A percentile compares a stretch with the other conserved stretches of the same genome.
Conservation (phyloP, 805 yeast genomes). For the Scheffersomyces ergatensis region DNA sequence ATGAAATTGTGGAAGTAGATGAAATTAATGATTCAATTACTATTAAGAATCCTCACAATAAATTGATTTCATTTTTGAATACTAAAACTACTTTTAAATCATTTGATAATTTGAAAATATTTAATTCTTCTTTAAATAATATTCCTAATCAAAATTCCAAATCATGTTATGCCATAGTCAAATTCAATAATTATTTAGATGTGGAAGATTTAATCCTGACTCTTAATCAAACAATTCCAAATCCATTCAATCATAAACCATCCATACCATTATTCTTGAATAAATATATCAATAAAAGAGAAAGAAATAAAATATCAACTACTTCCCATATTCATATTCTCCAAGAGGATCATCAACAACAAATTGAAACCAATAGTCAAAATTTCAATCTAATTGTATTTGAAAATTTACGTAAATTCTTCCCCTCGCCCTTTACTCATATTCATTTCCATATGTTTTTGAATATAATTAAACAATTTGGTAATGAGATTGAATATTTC, state of each 20-base stretch:
- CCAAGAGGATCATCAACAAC: slow-evolving; percentile 7
- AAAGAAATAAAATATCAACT: slow-evolving; percentile 35
- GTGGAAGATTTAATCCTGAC: slow-evolving; percentile 23
- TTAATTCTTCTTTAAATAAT: slow-evolving; percentile 7
- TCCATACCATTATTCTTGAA: slow-evolving; percentile 48
- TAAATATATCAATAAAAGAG: slow-evolving; percentile 64
- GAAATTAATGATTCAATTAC: slow-evolving; percentile 3
- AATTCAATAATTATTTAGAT: slow-evolving; percentile 32
- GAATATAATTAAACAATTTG: slow-evolving; percentile 40
- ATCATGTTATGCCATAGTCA: slow-evolving; percentile 25
- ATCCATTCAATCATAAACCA: slow-evolving; percentile 20
- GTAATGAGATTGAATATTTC: slow-evolving; percentile 47
- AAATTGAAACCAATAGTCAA: slow-evolving; percentile 3
- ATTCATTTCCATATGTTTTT: slow-evolving; percentile 40
- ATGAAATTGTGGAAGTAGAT: not conserved
- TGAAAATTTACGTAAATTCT: slow-evolving; percentile 52
- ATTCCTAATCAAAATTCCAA: not conserved
- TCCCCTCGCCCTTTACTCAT: slow-evolving; percentile 38
- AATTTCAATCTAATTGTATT: slow-evolving; percentile 11
- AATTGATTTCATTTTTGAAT: slow-evolving; percentile 16
- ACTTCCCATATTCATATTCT: not conserved
- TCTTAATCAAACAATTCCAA: slow-evolving; percentile 10
- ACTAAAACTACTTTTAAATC: slow-evolving; percentile 14
- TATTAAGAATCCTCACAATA: not conserved
- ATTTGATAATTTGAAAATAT: slow-evolving; percentile 19